A percentile compares a stretch with the other conserved stretches of the same genome.
Evolutionary conservation across 768 basidiomycete species (phyloP).

Genomic region (Cyathus striatus): DNA sequence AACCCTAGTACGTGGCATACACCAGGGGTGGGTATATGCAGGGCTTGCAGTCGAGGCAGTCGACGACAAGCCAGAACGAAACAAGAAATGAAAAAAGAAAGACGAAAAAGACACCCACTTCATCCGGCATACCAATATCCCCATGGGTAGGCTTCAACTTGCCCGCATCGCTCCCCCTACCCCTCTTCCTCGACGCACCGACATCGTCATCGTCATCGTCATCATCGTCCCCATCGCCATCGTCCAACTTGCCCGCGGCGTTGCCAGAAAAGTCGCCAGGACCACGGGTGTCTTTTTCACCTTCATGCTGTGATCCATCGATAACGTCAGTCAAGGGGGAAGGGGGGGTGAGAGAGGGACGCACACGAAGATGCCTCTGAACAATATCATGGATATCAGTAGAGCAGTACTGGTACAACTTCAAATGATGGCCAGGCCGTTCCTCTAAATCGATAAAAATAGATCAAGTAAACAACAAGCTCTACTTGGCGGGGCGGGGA

Average conservation of each 20-base stretch:
- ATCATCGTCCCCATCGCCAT: conserved; percentile 33
- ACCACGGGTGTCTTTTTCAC: conserved; percentile 42
- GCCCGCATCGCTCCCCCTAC: conserved; percentile 18
- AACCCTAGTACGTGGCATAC: background rate
- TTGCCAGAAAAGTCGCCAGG: conserved; percentile 41
- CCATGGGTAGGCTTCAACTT: conserved; percentile 22
- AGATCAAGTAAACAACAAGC: conserved; percentile 18
- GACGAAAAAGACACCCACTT: conserved; percentile 6
- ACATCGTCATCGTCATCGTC: conserved; percentile 38
- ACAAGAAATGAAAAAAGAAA: background rate
- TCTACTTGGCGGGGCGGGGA: background rate
- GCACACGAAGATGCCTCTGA: conserved; percentile 52
- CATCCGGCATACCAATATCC: conserved; percentile 9
- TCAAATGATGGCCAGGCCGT: conserved; percentile 72
- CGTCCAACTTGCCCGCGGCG: conserved; percentile 23
- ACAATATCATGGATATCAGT: conserved; percentile 65
- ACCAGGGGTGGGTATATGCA: background rate
- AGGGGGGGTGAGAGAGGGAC: conserved; percentile 8
- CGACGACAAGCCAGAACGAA: background rate
- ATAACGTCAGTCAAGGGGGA: conserved; percentile 1
- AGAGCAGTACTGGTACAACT: conserved; percentile 81
- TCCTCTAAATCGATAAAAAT: conserved; percentile 69
- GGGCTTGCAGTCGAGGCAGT: background rate
- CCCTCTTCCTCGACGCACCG: conserved; percentile 12
- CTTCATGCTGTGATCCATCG: conserved; percentile 33